These are phyloP conservation scores for Diplodia intermedia DNA, from an alignment of 2,329 filamentous ascomycete genomes.

Conservation along the genomic window DNA sequence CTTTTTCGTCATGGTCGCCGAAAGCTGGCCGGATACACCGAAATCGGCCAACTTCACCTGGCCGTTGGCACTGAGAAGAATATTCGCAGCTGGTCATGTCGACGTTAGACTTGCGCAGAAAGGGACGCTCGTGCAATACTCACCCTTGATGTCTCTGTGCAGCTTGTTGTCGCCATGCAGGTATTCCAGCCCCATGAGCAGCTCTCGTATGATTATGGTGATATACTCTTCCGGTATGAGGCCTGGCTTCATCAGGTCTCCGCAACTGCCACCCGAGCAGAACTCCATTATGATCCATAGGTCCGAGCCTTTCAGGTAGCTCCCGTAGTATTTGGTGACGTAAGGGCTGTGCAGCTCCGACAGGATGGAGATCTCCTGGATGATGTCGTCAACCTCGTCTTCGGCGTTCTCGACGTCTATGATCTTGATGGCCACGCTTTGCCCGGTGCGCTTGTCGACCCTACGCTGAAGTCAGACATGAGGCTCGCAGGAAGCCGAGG, in stretches of 20 bases:
- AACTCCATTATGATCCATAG: slow-evolving; percentile 99
- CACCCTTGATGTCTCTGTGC: slow-evolving; percentile 94
- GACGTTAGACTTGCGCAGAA: neutral
- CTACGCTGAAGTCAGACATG: slow-evolving; percentile 53
- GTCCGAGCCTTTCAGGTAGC: slow-evolving; percentile 93
- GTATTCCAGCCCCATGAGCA: slow-evolving; percentile 90
- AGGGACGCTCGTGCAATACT: slow-evolving; percentile 34
- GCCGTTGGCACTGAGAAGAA: slow-evolving; percentile 85
- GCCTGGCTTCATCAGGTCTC: slow-evolving; percentile 93
- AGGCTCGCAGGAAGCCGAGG: slow-evolving; percentile 30
- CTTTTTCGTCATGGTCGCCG: slow-evolving; percentile 99
- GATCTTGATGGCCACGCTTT: slow-evolving; percentile 96
- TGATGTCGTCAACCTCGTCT: slow-evolving; percentile 99
- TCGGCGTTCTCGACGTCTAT: slow-evolving; percentile 99
- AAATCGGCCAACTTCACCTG: slow-evolving; percentile 98
- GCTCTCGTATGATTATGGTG: slow-evolving; percentile 89
- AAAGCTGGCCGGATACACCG: slow-evolving; percentile 93
- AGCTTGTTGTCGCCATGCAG: slow-evolving; percentile 95
- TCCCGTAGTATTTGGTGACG: slow-evolving; percentile 97
- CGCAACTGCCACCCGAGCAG: slow-evolving; percentile 94
- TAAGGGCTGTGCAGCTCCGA: slow-evolving; percentile 95
- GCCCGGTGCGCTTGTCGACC: slow-evolving; percentile 90
- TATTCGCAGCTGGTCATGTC: slow-evolving; percentile 75
- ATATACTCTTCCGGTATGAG: slow-evolving; percentile 94
- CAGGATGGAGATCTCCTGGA: slow-evolving; percentile 96